Conservation (phyloP, 768 basidiomycete species). For the Hebeloma cylindrosporum region DNA sequence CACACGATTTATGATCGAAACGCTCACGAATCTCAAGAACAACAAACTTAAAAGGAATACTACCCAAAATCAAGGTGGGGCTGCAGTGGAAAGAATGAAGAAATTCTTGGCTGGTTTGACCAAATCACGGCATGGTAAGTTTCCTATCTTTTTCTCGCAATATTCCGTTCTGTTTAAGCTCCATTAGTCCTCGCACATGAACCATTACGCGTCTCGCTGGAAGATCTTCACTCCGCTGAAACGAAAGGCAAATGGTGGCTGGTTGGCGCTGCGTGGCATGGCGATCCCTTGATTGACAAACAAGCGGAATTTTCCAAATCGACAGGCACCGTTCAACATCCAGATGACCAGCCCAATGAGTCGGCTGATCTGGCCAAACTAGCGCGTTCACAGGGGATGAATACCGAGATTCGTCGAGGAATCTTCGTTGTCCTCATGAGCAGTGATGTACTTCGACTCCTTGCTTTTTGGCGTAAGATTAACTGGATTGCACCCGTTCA, state of each 20-base stretch:
- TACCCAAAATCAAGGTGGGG: constrained; percentile 67
- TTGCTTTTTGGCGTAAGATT: background rate
- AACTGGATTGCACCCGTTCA: constrained; percentile 28
- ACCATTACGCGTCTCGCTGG: constrained; percentile 79
- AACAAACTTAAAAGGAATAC: constrained; percentile 73
- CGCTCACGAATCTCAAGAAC: constrained; percentile 87
- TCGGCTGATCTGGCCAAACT: constrained; percentile 59
- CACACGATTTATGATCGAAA: constrained; percentile 94
- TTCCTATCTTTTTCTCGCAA: background rate
- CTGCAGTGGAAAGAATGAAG: constrained; percentile 84
- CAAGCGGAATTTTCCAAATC: constrained; percentile 37
- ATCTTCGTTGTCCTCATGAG: constrained; percentile 96
- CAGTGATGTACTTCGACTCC: constrained; percentile 62
- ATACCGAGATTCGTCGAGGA: constrained; percentile 89
- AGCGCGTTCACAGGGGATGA: constrained; percentile 97
- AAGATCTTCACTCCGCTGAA: constrained; percentile 82
- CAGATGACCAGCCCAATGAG: constrained; percentile 28
- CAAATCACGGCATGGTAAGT: constrained; percentile 74
- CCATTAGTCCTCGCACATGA: constrained; percentile 75
- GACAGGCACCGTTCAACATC: constrained; percentile 22
- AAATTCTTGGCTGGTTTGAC: constrained; percentile 76
- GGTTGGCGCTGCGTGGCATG: constrained; percentile 94
- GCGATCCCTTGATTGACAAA: constrained; percentile 84
- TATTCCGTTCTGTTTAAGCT: background rate
- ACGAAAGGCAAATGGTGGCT: constrained; percentile 98